Evolutionary conservation across 129 eudicot species (phyloP).

Genomic region (Chrysanthemum makinoi): DNA sequence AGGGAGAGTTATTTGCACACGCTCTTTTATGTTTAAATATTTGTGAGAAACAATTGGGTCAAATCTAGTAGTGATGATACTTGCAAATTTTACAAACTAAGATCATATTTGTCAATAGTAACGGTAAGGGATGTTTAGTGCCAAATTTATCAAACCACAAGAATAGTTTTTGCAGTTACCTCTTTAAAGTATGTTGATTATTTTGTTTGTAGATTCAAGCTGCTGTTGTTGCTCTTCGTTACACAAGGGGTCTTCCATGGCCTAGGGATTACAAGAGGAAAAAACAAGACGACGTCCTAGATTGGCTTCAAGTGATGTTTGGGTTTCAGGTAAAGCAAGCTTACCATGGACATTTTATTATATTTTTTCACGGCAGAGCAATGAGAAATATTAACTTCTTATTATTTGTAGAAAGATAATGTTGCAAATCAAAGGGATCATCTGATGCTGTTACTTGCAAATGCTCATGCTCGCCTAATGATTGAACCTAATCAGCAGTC

Average conservation of each 20-base stretch:
- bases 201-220: conserved; percentile 80
- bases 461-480: conserved; percentile 90
- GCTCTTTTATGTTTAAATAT: too few relatives aligned
- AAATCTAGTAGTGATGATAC: too few relatives aligned
- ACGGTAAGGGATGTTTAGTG: too few relatives aligned
- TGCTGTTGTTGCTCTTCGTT: conserved; percentile 86
- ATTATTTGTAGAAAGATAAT: conserved; percentile 69
- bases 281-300: conserved; percentile 86
- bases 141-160: too few relatives aligned
- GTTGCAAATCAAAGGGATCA: conserved; percentile 98
- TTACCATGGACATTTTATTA: neutral
- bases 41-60: too few relatives aligned
- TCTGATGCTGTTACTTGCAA: conserved; percentile 87
- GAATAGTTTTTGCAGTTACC: neutral
- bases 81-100: too few relatives aligned
- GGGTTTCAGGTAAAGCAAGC: conserved; percentile 80
- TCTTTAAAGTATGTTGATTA: conserved; percentile 3
- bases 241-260: conserved; percentile 99
- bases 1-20: too few relatives aligned
- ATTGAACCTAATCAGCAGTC: conserved; percentile 97
- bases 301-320: conserved; percentile 99
- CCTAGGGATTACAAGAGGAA: conserved; percentile 96
- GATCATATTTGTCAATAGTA: too few relatives aligned
- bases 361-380: neutral
- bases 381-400: neutral